phyloP scores from a whole-genome alignment of 2,329 filamentous ascomycete genomes.

The Fusarium denticulatum region DNA sequence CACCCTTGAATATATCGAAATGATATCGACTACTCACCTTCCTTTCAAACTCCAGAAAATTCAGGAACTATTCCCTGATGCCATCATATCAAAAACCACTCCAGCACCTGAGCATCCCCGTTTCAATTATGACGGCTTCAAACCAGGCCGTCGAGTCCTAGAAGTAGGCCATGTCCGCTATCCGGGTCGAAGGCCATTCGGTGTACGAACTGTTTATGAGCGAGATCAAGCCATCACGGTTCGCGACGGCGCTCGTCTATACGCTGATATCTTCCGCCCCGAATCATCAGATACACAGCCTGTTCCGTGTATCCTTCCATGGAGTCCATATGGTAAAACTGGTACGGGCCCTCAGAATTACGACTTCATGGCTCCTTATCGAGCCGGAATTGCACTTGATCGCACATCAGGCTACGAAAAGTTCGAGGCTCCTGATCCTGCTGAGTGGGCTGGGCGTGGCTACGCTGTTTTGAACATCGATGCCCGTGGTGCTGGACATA shows the following conservation, averaged over 20 bases:
- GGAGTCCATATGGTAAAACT: constrained; percentile 15
- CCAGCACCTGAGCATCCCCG: neutral
- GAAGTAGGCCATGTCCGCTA: neutral
- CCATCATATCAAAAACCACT: neutral
- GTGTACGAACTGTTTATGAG: neutral
- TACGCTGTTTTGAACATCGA: constrained; percentile 14
- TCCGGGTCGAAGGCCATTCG: neutral
- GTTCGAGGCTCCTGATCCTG: constrained; percentile 16
- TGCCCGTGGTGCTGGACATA: neutral
- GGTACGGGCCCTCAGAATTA: neutral
- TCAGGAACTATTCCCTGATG: neutral
- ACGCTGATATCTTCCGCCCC: constrained; percentile 14
- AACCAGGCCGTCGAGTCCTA: neutral
- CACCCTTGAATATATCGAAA: neutral
- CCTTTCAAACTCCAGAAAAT: neutral
- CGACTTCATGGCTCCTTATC: constrained; percentile 9
- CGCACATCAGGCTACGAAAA: constrained; percentile 11
- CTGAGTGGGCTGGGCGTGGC: constrained; percentile 1
- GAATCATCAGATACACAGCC: neutral
- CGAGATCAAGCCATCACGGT: neutral
- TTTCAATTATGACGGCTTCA: neutral
- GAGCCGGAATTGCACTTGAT: neutral
- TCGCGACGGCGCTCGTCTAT: constrained; percentile 10
- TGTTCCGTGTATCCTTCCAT: constrained; percentile 8
- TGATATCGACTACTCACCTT: neutral